Percentiles rank a stretch among this genome's conserved stretches.
phyloP scores from a whole-genome alignment of 148 eudicot genomes.

The Vaccinium myrtillus region DNA sequence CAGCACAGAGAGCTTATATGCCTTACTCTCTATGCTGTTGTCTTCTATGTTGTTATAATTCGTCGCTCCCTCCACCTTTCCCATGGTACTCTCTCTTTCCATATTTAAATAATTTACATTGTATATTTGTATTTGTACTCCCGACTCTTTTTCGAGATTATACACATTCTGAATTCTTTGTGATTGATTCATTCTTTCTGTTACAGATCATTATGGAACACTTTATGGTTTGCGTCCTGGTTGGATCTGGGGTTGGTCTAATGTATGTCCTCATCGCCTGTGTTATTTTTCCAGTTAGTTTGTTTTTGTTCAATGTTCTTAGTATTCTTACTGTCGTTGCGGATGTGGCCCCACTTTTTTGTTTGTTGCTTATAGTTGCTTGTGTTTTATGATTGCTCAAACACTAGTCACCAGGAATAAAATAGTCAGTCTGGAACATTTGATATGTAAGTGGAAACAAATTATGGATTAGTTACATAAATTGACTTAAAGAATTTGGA shows the following conservation, averaged over 20 bases:
- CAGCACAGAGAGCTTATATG: slow-evolving; percentile 48
- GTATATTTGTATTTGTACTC: background rate
- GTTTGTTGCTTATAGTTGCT: background rate
- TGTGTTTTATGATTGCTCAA: background rate
- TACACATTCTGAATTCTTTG: background rate
- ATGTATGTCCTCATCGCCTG: slow-evolving; percentile 34
- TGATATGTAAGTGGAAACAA: background rate
- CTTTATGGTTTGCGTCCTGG: slow-evolving; percentile 66
- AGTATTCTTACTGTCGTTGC: background rate
- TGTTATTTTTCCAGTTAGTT: background rate
- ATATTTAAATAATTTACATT: background rate
- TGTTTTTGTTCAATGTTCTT: background rate
- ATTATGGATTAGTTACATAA: background rate
- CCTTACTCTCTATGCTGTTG: slow-evolving; percentile 59
- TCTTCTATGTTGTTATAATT: slow-evolving; percentile 59
- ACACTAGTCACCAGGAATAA: background rate
- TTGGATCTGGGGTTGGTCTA: slow-evolving; percentile 56
- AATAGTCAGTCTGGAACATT: background rate
- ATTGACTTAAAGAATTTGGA: background rate
- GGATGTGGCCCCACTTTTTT: background rate
- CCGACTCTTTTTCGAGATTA: background rate
- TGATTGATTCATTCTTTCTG: background rate
- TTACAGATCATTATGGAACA: slow-evolving; percentile 53
- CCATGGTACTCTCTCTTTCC: slow-evolving; percentile 42
- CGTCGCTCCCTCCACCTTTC: slow-evolving; percentile 75